phyloP scores from a whole-genome alignment of 2,329 filamentous ascomycete species.

The Alternaria novae-zelandiae region DNA sequence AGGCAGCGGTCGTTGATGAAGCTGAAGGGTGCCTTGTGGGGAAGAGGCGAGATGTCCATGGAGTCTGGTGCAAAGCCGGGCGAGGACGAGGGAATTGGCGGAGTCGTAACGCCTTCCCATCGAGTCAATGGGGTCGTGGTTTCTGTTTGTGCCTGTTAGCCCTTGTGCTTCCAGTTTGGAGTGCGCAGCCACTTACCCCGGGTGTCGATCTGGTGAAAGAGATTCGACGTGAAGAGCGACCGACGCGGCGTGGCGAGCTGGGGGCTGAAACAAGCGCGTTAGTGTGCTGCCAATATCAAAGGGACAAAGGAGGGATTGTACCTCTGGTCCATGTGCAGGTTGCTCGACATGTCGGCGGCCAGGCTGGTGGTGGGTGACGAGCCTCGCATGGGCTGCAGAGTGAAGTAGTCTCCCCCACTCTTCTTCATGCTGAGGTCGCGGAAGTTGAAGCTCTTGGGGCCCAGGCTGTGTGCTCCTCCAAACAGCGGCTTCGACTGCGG shows the following conservation, averaged over 20 bases:
- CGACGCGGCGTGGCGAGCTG: conserved; percentile 82
- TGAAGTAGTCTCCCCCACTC: conserved; percentile 79
- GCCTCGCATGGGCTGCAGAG: conserved; percentile 74
- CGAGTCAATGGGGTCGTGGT: conserved; percentile 54
- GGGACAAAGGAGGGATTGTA: conserved; percentile 51
- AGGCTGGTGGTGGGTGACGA: conserved; percentile 91
- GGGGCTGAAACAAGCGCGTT: conserved; percentile 65
- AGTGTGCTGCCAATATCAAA: conserved; percentile 38
- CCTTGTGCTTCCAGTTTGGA: conserved; percentile 21
- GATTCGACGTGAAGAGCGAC: conserved; percentile 79
- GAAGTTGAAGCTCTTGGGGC: conserved; percentile 75
- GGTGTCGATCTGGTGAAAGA: conserved; percentile 65
- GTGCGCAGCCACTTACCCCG: conserved; percentile 61
- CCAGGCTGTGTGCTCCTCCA: conserved; percentile 60
- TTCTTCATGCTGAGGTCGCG: conserved; percentile 75
- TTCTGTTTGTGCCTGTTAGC: conserved; percentile 46
- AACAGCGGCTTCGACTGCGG: conserved; percentile 61
- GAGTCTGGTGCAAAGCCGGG: conserved; percentile 73
- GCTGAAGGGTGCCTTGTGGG: conserved; percentile 76
- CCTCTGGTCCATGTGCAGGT: conserved; percentile 96
- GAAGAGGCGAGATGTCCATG: conserved; percentile 94
- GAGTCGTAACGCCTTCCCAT: conserved; percentile 77
- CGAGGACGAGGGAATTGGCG: conserved; percentile 83
- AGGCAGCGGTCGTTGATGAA: conserved; percentile 67
- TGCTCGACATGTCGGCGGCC: conserved; percentile 93